These are phyloP conservation scores for Eimeria mitis DNA, from an alignment of 169 alveolate species.

Conservation along the genomic window DNA sequence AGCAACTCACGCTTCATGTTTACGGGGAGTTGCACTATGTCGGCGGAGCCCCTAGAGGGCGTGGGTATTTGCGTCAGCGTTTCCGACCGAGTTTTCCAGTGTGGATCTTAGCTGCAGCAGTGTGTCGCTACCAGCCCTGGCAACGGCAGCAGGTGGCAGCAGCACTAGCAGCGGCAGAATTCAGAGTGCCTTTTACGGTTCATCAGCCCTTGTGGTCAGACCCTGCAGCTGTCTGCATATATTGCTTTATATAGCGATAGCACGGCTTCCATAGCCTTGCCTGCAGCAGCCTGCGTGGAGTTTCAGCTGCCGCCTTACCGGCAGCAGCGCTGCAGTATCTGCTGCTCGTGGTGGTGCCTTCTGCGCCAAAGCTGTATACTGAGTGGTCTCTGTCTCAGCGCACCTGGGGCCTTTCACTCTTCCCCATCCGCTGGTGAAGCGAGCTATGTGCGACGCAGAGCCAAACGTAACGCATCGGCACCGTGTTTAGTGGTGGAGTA, in stretches of 20 bases:
- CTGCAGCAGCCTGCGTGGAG: slow-evolving; percentile 9
- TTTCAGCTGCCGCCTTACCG: not conserved
- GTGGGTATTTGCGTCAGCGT: slow-evolving; percentile 22
- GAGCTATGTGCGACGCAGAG: slow-evolving; percentile 39
- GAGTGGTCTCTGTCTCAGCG: not conserved
- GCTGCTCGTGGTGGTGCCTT: not conserved
- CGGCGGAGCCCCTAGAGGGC: slow-evolving; percentile 10
- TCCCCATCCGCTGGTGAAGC: slow-evolving; percentile 6
- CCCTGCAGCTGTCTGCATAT: not conserved
- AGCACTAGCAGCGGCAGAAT: slow-evolving; percentile 29
- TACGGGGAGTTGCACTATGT: slow-evolving; percentile 29
- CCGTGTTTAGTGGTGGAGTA: slow-evolving; percentile 8
- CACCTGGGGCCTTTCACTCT: slow-evolving; percentile 28
- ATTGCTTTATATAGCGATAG: slow-evolving; percentile 1
- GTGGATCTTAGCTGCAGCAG: slow-evolving; percentile 21
- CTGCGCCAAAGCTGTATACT: not conserved
- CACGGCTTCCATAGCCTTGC: not conserved
- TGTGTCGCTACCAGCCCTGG: not conserved
- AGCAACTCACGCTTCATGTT: slow-evolving; percentile 13
- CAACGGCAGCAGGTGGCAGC: slow-evolving; percentile 3
- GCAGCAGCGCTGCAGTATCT: slow-evolving; percentile 23
- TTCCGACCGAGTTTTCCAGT: slow-evolving; percentile 18
- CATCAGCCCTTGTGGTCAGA: not conserved
- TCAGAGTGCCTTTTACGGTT: not conserved
- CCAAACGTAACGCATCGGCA: not conserved